Base-by-base conservation (phyloP, 306 rosid species). In the Senna tora region DNA sequence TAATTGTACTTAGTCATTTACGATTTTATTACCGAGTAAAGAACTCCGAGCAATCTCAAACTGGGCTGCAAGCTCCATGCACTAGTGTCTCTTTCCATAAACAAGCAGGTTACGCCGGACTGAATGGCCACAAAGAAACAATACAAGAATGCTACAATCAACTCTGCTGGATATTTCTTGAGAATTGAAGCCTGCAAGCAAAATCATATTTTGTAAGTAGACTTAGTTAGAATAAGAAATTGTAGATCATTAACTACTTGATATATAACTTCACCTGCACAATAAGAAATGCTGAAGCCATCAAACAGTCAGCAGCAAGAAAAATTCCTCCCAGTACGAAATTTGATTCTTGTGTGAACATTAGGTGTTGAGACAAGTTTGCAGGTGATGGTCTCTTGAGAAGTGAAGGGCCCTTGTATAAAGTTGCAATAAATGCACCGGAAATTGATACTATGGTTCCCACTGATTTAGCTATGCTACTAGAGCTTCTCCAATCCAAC, bases 371-470 rank as follows among this genome's bases (percentile, higher is more conserved):
- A 65, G 80, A 73, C 22, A 67, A 36, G 70, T 63, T 49, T 65
- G 73, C 74, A 22, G 77, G 54, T 64, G 88, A 82, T 13, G 75
- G 65, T 51, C 78, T 70, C 73, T 7, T 68, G 32, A 87, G 76
- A 86, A 87, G 84, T 22, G 86, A 55, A 68, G 84, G 88, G 46
- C 98, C 97, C 77, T 89, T 89, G 84, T 90, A 93, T 25, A 89
- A 82, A 67, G 97, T 91, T 51, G 81, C 96, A 61, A 89, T 33
- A 67, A 91, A 86, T 64, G 94, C 97, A 74, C 98, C 98, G 0
- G 79, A 52, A 71, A 93, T 85, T 1, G 97, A 90, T 59, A 89
- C 85, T 19, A 84, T 25, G 1, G 96, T 86, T 79, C 98, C 94
- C 47, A 93, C 39, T 20, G 75, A 72, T 81, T 89, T 93, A 32